phyloP scores from a whole-genome alignment of 768 basidiomycete species.

The Ramaria rubella region DNA sequence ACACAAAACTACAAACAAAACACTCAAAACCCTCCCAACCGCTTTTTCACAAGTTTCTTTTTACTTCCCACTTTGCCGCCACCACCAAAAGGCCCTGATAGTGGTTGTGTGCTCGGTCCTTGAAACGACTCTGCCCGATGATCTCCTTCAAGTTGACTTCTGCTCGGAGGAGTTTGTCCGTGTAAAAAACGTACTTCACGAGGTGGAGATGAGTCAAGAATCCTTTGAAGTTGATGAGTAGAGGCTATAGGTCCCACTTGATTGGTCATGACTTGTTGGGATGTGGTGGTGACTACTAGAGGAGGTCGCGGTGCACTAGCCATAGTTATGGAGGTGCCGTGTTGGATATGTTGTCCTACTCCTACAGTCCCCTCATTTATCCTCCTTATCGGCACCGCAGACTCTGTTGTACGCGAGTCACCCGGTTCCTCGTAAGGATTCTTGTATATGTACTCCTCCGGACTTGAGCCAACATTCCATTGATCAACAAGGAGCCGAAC shows the following conservation, averaged over 20 bases:
- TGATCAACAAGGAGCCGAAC: constrained; percentile 60
- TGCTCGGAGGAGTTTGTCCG: not conserved
- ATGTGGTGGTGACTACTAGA: constrained; percentile 16
- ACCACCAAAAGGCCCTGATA: constrained; percentile 68
- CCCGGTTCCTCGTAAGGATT: constrained; percentile 41
- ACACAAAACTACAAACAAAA: not conserved
- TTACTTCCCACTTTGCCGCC: constrained; percentile 37
- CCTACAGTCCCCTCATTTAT: not conserved
- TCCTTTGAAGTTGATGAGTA: not conserved
- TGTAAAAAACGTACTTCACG: not conserved
- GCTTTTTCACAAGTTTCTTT: constrained; percentile 58
- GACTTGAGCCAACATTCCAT: constrained; percentile 55
- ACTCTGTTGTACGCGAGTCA: not conserved
- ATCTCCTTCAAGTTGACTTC: not conserved
- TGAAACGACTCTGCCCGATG: constrained; percentile 34
- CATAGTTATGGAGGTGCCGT: not conserved
- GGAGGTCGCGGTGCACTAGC: constrained; percentile 1
- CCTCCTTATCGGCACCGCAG: not conserved
- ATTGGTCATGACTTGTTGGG: constrained; percentile 6
- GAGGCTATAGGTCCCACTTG: not conserved
- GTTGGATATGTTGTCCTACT: not conserved
- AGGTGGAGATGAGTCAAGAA: not conserved
- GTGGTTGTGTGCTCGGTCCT: constrained; percentile 54
- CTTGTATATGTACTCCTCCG: constrained; percentile 41
- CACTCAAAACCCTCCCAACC: constrained; percentile 66